These are phyloP conservation scores for Jaltomata sinuosa DNA, from an alignment of 257 asterid species.

Conservation along the genomic window DNA sequence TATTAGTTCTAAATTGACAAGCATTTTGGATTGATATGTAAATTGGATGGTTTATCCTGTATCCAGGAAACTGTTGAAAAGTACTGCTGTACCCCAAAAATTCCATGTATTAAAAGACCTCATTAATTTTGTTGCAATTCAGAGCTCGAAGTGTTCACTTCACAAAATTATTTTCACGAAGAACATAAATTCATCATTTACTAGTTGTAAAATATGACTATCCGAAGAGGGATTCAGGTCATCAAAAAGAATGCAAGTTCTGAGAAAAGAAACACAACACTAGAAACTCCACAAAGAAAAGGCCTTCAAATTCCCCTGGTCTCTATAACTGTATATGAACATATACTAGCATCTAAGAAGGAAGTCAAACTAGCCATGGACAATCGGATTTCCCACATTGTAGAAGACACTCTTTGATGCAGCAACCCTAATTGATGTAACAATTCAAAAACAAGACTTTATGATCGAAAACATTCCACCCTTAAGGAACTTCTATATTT, in stretches of 20 bases:
- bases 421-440: no score
- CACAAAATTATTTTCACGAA: neutral
- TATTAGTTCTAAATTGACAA: neutral
- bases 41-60: neutral
- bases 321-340: no score
- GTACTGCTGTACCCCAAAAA: neutral
- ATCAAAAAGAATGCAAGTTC: neutral
- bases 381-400: no score
- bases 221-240: neutral
- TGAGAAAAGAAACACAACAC: neutral
- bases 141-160: neutral
- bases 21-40: slow-evolving; percentile 1
- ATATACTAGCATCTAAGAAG: no score
- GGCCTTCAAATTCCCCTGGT: no score
- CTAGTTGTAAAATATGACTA: neutral
- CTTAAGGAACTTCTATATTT: neutral
- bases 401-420: no score
- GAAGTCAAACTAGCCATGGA: no score
- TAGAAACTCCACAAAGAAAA: neutral
- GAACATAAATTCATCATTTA: neutral
- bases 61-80: neutral
- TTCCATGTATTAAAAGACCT: neutral
- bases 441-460: no score
- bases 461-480: no score
- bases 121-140: neutral